Evolutionary conservation across 352 stramenopile genomes (phyloP).

Genomic region (Pythium insidiosum): DNA sequence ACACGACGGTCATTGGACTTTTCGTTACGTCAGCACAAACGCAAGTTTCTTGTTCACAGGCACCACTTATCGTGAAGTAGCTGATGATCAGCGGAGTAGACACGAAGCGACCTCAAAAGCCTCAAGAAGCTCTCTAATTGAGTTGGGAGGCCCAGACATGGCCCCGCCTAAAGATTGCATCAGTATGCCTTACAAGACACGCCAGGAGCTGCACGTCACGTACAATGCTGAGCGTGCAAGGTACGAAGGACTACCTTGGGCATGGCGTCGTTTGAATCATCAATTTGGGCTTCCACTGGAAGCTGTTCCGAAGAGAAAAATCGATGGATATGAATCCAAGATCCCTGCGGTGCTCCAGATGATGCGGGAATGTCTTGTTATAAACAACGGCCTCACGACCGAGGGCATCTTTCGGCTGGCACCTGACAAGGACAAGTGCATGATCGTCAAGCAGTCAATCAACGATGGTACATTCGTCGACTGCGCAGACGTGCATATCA

Average conservation of each 20-base stretch:
- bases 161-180: constrained; percentile 24
- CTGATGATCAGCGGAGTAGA: too few species aligned
- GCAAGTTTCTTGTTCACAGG: too few species aligned
- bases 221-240: constrained; percentile 58
- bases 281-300: constrained; percentile 71
- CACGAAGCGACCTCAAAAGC: too few species aligned
- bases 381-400: constrained; percentile 26
- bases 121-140: too few species aligned
- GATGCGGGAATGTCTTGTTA: constrained; percentile 52
- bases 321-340: constrained; percentile 50
- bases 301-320: constrained; percentile 40
- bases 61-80: too few species aligned
- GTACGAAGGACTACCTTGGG: constrained; percentile 67
- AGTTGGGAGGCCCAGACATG: too few species aligned
- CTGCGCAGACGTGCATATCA: constrained; percentile 65
- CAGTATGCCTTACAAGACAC: constrained; percentile 57
- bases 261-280: constrained; percentile 57
- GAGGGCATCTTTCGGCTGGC: constrained; percentile 80
- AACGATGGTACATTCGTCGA: constrained; percentile 54
- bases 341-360: constrained; percentile 73
- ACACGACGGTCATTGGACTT: too few species aligned
- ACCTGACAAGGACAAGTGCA: constrained; percentile 53
- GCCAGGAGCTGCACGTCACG: constrained; percentile 62
- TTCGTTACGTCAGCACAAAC: too few species aligned
- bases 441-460: constrained; percentile 47